Percentiles rank a stretch among this genome's conserved stretches.
Conservation (phyloP, 2,329 filamentous ascomycete genomes). For the Thielaviopsis populi region DNA sequence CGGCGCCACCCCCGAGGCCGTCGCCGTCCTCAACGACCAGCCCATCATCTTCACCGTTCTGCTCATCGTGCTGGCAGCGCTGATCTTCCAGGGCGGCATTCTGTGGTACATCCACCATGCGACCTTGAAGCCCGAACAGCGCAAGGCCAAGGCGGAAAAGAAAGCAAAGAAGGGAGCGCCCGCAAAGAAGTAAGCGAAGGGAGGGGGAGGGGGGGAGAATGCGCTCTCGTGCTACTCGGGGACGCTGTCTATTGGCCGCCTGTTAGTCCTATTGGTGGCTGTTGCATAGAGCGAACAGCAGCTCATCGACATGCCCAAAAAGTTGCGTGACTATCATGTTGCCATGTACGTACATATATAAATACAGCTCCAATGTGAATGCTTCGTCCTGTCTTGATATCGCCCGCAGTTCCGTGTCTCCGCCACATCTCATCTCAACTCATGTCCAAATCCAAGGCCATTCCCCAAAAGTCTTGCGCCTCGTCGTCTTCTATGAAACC, state of each 20-base stretch:
- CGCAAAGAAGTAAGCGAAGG: conserved; percentile 8
- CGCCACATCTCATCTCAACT: neutral
- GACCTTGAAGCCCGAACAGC: conserved; percentile 46
- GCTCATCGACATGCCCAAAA: neutral
- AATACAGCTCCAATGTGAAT: neutral
- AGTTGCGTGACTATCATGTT: neutral
- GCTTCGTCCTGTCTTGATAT: neutral
- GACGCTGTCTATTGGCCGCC: neutral
- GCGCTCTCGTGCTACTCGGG: neutral
- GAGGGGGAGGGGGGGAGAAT: neutral
- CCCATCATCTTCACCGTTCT: conserved; percentile 44
- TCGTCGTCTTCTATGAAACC: neutral
- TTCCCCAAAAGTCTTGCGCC: neutral
- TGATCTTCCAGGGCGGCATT: conserved; percentile 33
- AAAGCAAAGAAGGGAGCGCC: conserved; percentile 23
- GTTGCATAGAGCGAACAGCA: neutral
- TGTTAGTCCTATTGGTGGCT: neutral
- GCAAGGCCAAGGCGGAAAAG: conserved; percentile 35
- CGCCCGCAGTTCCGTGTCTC: neutral
- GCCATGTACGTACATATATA: neutral
- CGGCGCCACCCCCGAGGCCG: conserved; percentile 42
- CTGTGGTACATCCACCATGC: conserved; percentile 45
- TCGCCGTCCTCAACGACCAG: conserved; percentile 46
- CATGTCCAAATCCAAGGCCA: conserved; percentile 7
- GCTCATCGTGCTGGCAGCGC: conserved; percentile 36